phyloP scores from a whole-genome alignment of 768 basidiomycete genomes.

The Amanita polypyramis region DNA sequence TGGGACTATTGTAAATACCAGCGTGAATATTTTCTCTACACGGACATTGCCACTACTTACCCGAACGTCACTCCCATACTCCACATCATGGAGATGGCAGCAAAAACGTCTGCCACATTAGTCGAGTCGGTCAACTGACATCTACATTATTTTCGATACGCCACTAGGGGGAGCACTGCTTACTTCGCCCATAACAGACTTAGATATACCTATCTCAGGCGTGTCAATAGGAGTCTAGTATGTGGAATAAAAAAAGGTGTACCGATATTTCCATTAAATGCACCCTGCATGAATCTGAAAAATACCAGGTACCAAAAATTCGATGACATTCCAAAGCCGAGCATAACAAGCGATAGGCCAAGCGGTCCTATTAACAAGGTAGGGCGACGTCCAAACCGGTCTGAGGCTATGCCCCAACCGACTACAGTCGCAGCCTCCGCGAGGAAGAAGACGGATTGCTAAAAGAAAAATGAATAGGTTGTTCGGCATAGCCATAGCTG shows the following conservation, averaged over 20 bases:
- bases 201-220: background rate
- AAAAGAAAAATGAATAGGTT: background rate
- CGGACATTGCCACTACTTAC: conserved; percentile 12
- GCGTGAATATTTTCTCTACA: background rate
- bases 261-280: background rate
- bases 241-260: background rate
- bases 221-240: conserved; percentile 25
- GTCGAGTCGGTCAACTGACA: conserved; percentile 28
- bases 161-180: background rate
- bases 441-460: conserved; percentile 37
- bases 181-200: background rate
- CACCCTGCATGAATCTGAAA: conserved; percentile 11
- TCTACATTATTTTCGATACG: conserved; percentile 21
- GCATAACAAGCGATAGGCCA: conserved; percentile 27
- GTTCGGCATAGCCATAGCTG: too few relatives aligned
- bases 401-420: conserved; percentile 34
- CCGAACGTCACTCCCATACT: conserved; percentile 21
- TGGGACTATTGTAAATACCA: conserved; percentile 10
- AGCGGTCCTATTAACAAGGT: conserved; percentile 31
- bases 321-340: conserved; percentile 31
- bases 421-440: conserved; percentile 33
- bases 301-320: conserved; percentile 23
- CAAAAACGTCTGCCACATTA: conserved; percentile 28
- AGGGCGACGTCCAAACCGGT: conserved; percentile 31
- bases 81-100: conserved; percentile 25